phyloP scores from a whole-genome alignment of 148 eudicot genomes.

The Talinum fruticosum region DNA sequence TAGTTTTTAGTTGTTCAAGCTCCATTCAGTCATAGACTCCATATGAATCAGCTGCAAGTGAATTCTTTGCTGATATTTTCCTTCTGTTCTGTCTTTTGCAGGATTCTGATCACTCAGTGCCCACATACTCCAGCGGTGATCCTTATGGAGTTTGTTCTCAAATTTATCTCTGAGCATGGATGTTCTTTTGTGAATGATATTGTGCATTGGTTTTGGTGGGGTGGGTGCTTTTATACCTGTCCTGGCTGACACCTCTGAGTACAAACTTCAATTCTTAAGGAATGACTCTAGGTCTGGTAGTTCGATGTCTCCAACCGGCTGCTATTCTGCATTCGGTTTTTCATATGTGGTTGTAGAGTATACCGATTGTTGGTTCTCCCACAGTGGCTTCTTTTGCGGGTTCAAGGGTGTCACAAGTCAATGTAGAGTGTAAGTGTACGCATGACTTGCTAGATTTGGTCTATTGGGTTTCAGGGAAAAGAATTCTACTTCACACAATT shows the following conservation, averaged over 20 bases:
- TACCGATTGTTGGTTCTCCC: background rate
- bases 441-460: background rate
- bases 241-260: conserved; percentile 12
- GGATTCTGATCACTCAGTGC: background rate
- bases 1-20: background rate
- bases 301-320: background rate
- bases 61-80: conserved; percentile 6
- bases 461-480: conserved; percentile 4
- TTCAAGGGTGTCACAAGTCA: conserved; percentile 16
- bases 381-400: conserved; percentile 1
- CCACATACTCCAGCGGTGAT: background rate
- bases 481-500: background rate
- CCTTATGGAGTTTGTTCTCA: conserved; percentile 1
- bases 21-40: background rate
- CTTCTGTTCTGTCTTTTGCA: background rate
- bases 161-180: background rate
- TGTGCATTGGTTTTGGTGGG: background rate
- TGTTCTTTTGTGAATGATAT: background rate
- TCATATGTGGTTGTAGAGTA: conserved; percentile 11
- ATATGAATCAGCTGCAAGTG: background rate
- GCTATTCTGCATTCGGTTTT: conserved; percentile 3
- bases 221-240: conserved; percentile 11
- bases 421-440: conserved; percentile 18
- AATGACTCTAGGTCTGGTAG: background rate
- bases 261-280: no score